Base-by-base conservation (phyloP, 129 eudicot species). In the sunflower (Helianthus annuus) region DNA sequence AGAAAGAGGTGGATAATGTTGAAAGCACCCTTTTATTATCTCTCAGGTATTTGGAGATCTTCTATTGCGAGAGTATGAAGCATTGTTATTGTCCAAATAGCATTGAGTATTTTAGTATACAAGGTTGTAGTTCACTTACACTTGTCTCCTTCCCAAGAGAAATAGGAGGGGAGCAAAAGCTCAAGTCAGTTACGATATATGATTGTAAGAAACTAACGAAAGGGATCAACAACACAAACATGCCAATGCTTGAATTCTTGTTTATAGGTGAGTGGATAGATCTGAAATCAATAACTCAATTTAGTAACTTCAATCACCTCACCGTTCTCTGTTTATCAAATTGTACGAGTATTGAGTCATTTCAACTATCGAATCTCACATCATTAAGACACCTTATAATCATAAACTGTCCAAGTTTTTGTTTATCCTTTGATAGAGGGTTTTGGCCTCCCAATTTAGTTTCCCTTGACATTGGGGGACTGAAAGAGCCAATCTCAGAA, bases 281-380 rank as follows among this genome's bases (percentile, higher is more conserved):
- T 48, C 4, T 48, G 59, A 49, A 27, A 67, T 48, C 72, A 14
- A 14, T 48, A 7, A 49, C 6, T 13, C 38, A 24, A 0, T 24
- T 68, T 7, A 10, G 59, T 24, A 46, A 27, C 27, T 48, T 14
- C 27, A 48, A 8, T 68, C 27, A 29, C 45, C 45, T 67, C 27
- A 48, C 27, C 3, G 5, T 0, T 0, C 3, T 67, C 5, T 5
- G 0, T 2, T 27, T 67, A 68, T 0, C 0, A 0, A 0, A 4
- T 29, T 68, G 60, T 68, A 13, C 12, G 0, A 7, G 46, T 27
- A 7, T 49, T 14, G 59, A 24, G 22, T 19, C 17, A 22, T 66
- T 66, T 66, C 56, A 55, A 10, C 42, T 38, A 38, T 38, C 6
- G 4, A 46, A 66, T 5, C 71, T 66, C 19, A 45, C 71, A 4